These are phyloP conservation scores for Saitozyma podzolica DNA, from an alignment of 768 basidiomycete genomes.

Conservation along the genomic window DNA sequence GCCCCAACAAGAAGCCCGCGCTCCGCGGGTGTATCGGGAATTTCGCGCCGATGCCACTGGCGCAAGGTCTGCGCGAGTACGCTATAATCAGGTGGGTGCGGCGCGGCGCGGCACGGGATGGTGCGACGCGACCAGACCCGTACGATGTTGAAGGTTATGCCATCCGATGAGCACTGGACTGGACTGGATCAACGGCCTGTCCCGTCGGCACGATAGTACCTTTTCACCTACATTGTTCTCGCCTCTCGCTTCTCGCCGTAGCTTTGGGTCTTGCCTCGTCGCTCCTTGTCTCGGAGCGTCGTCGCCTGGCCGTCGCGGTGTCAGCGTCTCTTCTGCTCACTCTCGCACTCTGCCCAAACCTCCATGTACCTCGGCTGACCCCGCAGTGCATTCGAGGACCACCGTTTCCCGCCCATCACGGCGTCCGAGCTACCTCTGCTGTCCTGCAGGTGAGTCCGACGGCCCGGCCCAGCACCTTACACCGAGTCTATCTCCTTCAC, in stretches of 20 bases:
- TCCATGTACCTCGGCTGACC: not conserved
- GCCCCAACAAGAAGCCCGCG: constrained; percentile 51
- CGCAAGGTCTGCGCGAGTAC: constrained; percentile 79
- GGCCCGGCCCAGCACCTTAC: too few relatives aligned
- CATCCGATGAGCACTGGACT: not conserved
- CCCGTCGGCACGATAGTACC: too few relatives aligned
- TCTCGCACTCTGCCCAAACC: too few relatives aligned
- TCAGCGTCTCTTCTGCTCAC: too few relatives aligned
- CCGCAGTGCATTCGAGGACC: constrained; percentile 71
- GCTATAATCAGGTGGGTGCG: constrained; percentile 68
- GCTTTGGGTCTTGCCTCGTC: too few relatives aligned
- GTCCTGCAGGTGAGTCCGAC: constrained; percentile 73
- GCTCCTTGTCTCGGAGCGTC: too few relatives aligned
- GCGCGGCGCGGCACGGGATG: not conserved
- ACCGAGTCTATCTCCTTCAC: too few relatives aligned
- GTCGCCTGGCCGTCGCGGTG: too few relatives aligned
- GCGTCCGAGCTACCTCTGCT: constrained; percentile 72
- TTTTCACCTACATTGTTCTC: too few relatives aligned
- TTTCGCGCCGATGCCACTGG: constrained; percentile 74
- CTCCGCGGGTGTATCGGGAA: constrained; percentile 94
- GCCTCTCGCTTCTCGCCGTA: too few relatives aligned
- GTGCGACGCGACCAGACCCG: not conserved
- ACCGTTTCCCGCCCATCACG: constrained; percentile 76
- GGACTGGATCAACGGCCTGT: not conserved
- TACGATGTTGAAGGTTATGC: not conserved